A percentile compares a stretch with the other conserved stretches of the same genome.
Evolutionary conservation across 176 grass and related monocot species (phyloP).

Genomic region (Tuctoria greenei): DNA sequence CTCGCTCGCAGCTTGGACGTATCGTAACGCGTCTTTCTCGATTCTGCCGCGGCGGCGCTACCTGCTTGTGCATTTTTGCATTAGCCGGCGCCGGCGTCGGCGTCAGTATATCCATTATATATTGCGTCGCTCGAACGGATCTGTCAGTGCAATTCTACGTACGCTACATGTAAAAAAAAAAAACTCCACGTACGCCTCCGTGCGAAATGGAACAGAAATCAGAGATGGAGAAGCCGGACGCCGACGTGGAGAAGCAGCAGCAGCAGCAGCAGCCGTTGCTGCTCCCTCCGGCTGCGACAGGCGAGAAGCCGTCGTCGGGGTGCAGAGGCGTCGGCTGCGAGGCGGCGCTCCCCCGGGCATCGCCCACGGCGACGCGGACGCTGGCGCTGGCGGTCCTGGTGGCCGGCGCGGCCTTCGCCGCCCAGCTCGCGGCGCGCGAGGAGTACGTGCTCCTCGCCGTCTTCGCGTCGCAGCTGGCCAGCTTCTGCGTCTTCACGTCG

Average conservation of each 20-base stretch:
- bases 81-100: neutral
- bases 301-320: neutral
- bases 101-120: conserved; percentile 4
- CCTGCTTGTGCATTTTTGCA: conserved; percentile 8
- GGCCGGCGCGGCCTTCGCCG: conserved; percentile 30
- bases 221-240: neutral
- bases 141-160: neutral
- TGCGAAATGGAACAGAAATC: conserved; percentile 20
- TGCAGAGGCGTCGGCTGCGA: neutral
- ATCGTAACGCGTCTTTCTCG: conserved; percentile 10
- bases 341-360: conserved; percentile 14
- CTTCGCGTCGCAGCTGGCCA: conserved; percentile 39
- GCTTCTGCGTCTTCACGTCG: conserved; percentile 49
- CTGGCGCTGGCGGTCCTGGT: conserved; percentile 44
- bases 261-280: conserved; percentile 41
- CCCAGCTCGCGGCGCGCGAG: conserved; percentile 44
- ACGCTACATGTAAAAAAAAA: neutral
- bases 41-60: conserved; percentile 13
- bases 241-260: conserved; percentile 49
- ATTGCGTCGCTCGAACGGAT: neutral
- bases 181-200: neutral
- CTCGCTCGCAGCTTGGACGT: conserved; percentile 1
- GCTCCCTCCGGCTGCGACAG: neutral
- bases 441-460: conserved; percentile 51
- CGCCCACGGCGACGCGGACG: conserved; percentile 43